Evolutionary conservation across 768 basidiomycete genomes (phyloP).

Genomic region (Candolleomyces eurysporus): DNA sequence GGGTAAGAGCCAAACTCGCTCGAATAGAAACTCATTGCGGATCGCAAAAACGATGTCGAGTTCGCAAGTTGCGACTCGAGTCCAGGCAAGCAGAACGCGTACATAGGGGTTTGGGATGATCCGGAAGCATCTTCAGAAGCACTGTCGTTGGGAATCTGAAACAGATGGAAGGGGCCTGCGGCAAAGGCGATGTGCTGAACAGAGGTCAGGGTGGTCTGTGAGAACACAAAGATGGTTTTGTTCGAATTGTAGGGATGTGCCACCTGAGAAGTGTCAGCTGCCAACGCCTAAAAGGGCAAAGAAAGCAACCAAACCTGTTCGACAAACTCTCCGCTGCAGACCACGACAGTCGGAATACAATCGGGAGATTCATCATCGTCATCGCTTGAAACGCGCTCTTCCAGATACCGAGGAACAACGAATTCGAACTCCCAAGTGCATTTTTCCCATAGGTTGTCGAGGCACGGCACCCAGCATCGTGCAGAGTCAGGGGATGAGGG

Average conservation of each 20-base stretch:
- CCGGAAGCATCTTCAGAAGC: slow-evolving; percentile 60
- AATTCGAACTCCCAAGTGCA: slow-evolving; percentile 99
- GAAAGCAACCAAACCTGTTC: slow-evolving; percentile 69
- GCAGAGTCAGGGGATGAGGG: slow-evolving; percentile 87
- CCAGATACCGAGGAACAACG: slow-evolving; percentile 81
- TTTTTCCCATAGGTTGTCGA: slow-evolving; percentile 93
- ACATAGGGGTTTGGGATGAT: slow-evolving; percentile 71
- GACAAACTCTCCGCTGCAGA: slow-evolving; percentile 92
- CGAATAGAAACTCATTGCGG: slow-evolving; percentile 90
- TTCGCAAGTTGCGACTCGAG: slow-evolving; percentile 68
- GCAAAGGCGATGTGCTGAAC: slow-evolving; percentile 97
- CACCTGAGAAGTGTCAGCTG: slow-evolving; percentile 47
- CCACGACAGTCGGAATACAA: slow-evolving; percentile 76
- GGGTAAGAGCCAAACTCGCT: slow-evolving; percentile 95
- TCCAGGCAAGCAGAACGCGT: slow-evolving; percentile 92
- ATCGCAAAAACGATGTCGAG: slow-evolving; percentile 75
- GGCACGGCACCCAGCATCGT: slow-evolving; percentile 98
- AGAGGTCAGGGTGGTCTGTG: slow-evolving; percentile 82
- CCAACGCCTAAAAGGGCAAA: slow-evolving; percentile 3
- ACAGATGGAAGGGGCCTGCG: slow-evolving; percentile 88
- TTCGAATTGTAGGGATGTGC: slow-evolving; percentile 91
- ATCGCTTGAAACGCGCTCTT: slow-evolving; percentile 50
- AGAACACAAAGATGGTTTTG: slow-evolving; percentile 93
- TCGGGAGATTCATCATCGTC: slow-evolving; percentile 55
- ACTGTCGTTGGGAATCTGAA: slow-evolving; percentile 63